Conservation (phyloP, 2,329 filamentous ascomycete genomes). For the Akanthomyces uredinophilus region DNA sequence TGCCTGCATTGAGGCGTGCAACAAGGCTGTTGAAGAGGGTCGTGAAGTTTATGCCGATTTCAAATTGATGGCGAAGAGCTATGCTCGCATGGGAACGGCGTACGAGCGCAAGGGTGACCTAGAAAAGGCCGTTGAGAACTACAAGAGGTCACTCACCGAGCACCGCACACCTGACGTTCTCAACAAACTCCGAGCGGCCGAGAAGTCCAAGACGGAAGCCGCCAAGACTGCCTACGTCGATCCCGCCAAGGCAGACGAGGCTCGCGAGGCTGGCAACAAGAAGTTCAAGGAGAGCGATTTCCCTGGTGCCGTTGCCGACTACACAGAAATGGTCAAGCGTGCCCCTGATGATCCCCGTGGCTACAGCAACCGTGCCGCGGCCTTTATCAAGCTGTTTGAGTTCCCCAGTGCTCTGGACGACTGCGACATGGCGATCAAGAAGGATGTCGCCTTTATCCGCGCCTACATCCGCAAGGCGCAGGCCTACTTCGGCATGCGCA, state of each 20-base stretch:
- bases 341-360: slow-evolving; percentile 87
- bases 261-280: slow-evolving; percentile 87
- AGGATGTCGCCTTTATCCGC: slow-evolving; percentile 86
- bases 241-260: slow-evolving; percentile 88
- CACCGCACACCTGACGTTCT: slow-evolving; percentile 94
- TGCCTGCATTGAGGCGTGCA: slow-evolving; percentile 78
- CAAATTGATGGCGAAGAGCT: slow-evolving; percentile 98
- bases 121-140: slow-evolving; percentile 75
- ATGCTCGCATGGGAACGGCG: slow-evolving; percentile 86
- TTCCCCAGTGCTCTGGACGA: slow-evolving; percentile 92
- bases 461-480: slow-evolving; percentile 97
- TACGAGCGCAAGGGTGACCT: slow-evolving; percentile 88
- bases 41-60: slow-evolving; percentile 90
- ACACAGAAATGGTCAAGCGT: slow-evolving; percentile 95
- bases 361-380: slow-evolving; percentile 95
- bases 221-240: slow-evolving; percentile 80
- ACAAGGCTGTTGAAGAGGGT: slow-evolving; percentile 84
- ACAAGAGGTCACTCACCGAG: slow-evolving; percentile 90
- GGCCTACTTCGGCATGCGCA: slow-evolving; percentile 93
- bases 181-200: slow-evolving; percentile 82
- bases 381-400: slow-evolving; percentile 92
- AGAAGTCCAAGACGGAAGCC: slow-evolving; percentile 76
- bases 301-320: slow-evolving; percentile 90
- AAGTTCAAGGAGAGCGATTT: slow-evolving; percentile 97
- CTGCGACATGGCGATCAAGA: slow-evolving; percentile 86